Evolutionary conservation across 1,284 basidiomycete species (phyloP).

Genomic region (Tilletia indica): DNA sequence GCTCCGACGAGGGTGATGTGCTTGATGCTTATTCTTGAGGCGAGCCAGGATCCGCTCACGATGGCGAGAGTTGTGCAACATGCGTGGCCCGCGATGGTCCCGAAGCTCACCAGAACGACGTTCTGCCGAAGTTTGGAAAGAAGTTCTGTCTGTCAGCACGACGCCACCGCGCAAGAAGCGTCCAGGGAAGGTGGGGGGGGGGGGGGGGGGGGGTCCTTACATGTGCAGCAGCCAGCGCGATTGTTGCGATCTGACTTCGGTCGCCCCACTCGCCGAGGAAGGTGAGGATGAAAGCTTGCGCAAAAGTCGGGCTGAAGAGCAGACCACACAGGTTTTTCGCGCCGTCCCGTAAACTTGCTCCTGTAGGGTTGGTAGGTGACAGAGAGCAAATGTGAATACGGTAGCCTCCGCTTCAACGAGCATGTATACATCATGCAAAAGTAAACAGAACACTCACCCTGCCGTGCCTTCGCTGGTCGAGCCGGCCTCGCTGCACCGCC

Average conservation of each 20-base stretch:
- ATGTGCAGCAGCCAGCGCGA: constrained; percentile 91
- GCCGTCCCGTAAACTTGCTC: constrained; percentile 61
- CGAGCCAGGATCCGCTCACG: constrained; percentile 82
- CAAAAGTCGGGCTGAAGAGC: constrained; percentile 85
- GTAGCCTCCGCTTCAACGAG: too few species aligned
- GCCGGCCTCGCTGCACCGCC: not conserved
- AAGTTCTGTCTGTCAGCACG: not conserved
- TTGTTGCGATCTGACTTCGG: constrained; percentile 93
- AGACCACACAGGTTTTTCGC: constrained; percentile 77
- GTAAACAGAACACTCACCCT: not conserved
- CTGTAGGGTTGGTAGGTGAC: not conserved
- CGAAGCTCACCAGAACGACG: constrained; percentile 77
- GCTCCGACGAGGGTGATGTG: constrained; percentile 85
- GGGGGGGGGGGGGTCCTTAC: constrained; percentile 58
- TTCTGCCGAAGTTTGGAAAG: constrained; percentile 59
- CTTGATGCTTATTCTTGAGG: constrained; percentile 90
- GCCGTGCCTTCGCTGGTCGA: not conserved
- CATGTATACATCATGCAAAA: too few species aligned
- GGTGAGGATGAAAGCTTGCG: constrained; percentile 89
- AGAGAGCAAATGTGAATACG: too few species aligned
- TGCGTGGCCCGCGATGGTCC: constrained; percentile 84
- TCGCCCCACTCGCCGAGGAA: constrained; percentile 99
- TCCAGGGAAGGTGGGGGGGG: too few species aligned
- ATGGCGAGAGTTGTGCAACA: constrained; percentile 87
- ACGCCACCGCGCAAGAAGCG: too few species aligned